Base-by-base conservation (phyloP, 2,329 filamentous ascomycete species). In the Fusarium denticulatum region DNA sequence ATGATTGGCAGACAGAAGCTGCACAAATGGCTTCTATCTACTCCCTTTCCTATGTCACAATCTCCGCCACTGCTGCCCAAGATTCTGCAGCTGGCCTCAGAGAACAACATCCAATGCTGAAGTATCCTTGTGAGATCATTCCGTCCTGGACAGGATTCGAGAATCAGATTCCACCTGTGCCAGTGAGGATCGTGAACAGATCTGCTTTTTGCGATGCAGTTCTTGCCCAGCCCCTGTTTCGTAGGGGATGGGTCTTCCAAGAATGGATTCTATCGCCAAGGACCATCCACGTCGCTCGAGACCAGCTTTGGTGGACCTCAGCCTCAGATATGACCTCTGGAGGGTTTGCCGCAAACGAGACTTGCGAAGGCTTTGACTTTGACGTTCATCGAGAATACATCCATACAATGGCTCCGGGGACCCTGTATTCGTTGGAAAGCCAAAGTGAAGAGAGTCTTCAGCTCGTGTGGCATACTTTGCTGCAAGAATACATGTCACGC, bases 251-350 rank as follows among this genome's bases (percentile, higher is more conserved):
- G 72, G 65, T 74, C 18, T 74, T 65, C 15, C 72, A 74, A 37
- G 72, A 74, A 39, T 74, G 68, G 71, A 72, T 74, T 43, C 64
- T 74, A 11, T 72, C 72, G 3, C 43, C 53, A 28, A 71, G 49
- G 13, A 74, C 71, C 3, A 74, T 74, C 7, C 71, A 74, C 14
- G 52, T 69, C 7, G 72, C 72, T n/a, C 57, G 60, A 28, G 68
- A 74, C 18, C 72, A 74, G 28, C 72, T 74, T 5, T 74, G 71
- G 72, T 74, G 72, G 72, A 74, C 72, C 22, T 66, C 64, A 16
- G 52, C 63, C 40, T 66, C 60, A 4, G 30, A 34, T 20, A 74
- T 74, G 71, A 66, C 50, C 7, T 65, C 57, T 30, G 60, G 45
- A 16, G 69, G 69, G 0, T 66, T 69, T 45, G 64, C 64, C 11